Conservation (phyloP, 2,329 filamentous ascomycete genomes). For the Trichoderma sp. region DNA sequence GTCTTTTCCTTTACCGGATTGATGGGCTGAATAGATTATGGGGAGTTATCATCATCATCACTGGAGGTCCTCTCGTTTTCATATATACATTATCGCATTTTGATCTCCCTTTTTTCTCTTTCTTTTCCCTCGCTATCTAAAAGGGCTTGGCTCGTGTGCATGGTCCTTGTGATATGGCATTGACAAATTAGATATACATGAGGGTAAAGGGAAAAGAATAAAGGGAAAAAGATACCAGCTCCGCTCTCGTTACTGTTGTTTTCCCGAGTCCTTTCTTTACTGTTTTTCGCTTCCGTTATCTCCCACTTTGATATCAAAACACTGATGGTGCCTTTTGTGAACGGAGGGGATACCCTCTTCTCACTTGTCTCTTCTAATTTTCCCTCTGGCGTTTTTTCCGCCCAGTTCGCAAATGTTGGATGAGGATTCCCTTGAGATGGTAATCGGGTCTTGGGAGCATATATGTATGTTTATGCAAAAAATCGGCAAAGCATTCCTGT, state of each 20-base stretch:
- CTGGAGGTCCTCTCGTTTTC: slow-evolving; percentile 16
- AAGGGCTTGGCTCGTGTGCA: neutral
- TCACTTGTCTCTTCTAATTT: neutral
- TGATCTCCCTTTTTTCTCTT: neutral
- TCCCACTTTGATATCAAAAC: neutral
- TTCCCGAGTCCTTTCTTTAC: neutral
- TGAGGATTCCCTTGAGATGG: neutral
- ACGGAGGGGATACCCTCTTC: neutral
- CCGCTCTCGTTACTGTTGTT: neutral
- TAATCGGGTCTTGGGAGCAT: neutral
- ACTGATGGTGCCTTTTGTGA: neutral
- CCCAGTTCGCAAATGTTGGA: neutral
- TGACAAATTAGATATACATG: neutral
- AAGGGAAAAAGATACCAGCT: neutral
- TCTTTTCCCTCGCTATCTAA: neutral
- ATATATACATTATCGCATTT: neutral
- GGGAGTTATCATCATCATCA: slow-evolving; percentile 1
- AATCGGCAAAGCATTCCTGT: neutral
- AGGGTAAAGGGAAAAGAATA: neutral
- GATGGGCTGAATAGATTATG: neutral
- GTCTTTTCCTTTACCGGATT: neutral
- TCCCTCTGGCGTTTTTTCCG: neutral
- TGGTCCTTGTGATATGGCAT: neutral
- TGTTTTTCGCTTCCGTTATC: neutral
- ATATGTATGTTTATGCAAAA: neutral